phyloP scores from a whole-genome alignment of 345 rosid genomes.

The Gossypium mustelinum region DNA sequence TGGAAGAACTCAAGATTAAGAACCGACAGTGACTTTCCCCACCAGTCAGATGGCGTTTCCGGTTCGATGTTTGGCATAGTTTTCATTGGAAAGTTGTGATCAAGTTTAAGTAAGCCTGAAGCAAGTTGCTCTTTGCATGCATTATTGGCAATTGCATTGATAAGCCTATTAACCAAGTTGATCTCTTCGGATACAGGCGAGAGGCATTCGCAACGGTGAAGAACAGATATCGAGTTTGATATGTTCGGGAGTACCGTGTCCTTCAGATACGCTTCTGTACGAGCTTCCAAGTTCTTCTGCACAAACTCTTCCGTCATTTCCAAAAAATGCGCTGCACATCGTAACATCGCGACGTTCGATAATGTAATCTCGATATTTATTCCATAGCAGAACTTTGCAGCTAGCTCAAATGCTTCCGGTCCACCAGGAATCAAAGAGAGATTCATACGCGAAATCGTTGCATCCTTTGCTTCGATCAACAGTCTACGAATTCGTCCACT shows the following conservation, averaged over 20 bases:
- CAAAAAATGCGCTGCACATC: conserved; percentile 70
- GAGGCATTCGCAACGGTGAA: conserved; percentile 70
- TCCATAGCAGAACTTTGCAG: conserved; percentile 96
- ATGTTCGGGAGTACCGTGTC: conserved; percentile 68
- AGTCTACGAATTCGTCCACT: conserved; percentile 80
- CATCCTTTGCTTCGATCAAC: conserved; percentile 62
- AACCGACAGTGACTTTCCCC: conserved; percentile 80
- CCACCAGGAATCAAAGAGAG: conserved; percentile 75
- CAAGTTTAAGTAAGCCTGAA: conserved; percentile 87
- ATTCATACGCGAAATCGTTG: conserved; percentile 50
- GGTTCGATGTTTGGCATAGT: conserved; percentile 42
- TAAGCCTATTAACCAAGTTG: conserved; percentile 59
- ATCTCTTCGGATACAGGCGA: conserved; percentile 73
- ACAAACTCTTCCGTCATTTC: conserved; percentile 89
- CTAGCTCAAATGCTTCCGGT: conserved; percentile 82
- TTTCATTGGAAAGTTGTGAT: conserved; percentile 58
- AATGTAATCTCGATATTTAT: conserved; percentile 60
- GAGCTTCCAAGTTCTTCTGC: conserved; percentile 63
- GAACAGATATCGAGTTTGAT: conserved; percentile 60
- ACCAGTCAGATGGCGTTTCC: conserved; percentile 82
- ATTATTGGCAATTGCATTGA: conserved; percentile 67
- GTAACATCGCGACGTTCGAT: conserved; percentile 66
- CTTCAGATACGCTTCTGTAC: conserved; percentile 62
- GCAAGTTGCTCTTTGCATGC: conserved; percentile 96
- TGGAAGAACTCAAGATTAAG: conserved; percentile 81